These are phyloP conservation scores for Pleoardoris graminearum DNA, from an alignment of 2,329 filamentous ascomycete genomes.

Conservation along the genomic window DNA sequence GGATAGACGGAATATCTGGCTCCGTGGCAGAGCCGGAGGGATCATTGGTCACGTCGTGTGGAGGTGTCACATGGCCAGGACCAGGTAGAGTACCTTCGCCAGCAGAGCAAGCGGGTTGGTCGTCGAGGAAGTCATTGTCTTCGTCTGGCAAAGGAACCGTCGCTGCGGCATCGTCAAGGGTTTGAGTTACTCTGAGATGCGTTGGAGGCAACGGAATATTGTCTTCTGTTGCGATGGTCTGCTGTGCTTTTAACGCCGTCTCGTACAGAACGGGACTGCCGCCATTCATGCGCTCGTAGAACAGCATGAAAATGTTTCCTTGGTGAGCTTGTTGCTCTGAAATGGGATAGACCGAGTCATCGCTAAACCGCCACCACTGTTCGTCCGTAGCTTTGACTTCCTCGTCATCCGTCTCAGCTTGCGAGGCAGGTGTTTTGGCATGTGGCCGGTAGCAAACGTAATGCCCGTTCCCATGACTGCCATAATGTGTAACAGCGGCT, in stretches of 20 bases:
- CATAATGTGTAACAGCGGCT: constrained; percentile 86
- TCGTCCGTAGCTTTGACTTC: constrained; percentile 36
- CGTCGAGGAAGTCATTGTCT: constrained; percentile 18
- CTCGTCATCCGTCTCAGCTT: constrained; percentile 22
- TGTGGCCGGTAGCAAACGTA: constrained; percentile 89
- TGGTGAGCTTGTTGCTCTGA: constrained; percentile 74
- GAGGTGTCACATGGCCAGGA: neutral
- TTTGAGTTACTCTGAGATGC: neutral
- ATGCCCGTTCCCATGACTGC: constrained; percentile 91
- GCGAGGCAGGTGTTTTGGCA: constrained; percentile 34
- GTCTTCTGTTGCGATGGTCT: constrained; percentile 8
- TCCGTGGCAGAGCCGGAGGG: neutral
- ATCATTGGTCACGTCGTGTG: neutral
- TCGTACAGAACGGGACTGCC: constrained; percentile 48
- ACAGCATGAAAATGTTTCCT: constrained; percentile 92
- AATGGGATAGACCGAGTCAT: constrained; percentile 78
- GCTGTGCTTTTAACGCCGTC: neutral
- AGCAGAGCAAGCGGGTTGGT: neutral
- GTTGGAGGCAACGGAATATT: constrained; percentile 27
- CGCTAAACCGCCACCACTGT: constrained; percentile 89
- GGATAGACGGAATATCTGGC: neutral
- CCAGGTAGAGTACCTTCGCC: neutral
- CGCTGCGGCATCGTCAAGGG: constrained; percentile 13
- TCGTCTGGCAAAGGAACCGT: constrained; percentile 27
- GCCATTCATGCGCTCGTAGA: constrained; percentile 70